Percentiles rank a stretch among this genome's conserved stretches.
These are phyloP conservation scores for Exophiala dermatitidis DNA, from an alignment of 2,329 filamentous ascomycete genomes.

Conservation along the genomic window DNA sequence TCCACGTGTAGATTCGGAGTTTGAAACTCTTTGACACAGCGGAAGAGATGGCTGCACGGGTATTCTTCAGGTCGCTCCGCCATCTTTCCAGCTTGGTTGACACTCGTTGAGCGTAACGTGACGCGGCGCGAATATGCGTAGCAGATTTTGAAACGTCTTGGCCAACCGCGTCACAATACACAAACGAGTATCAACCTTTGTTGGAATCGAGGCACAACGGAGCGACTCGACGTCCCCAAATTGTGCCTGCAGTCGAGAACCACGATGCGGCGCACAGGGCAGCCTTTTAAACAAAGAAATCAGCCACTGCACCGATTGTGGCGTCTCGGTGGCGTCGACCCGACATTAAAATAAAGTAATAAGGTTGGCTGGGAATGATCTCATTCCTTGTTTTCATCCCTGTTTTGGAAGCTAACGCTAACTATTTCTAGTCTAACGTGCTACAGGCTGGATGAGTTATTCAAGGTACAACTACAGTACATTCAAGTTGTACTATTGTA, in stretches of 20 bases:
- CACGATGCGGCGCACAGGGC: slow-evolving; percentile 1
- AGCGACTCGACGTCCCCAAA: slow-evolving; percentile 14
- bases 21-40: slow-evolving; percentile 13
- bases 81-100: slow-evolving; percentile 12
- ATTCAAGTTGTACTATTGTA: too few relatives aligned
- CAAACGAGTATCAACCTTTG: background rate
- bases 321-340: slow-evolving; percentile 1
- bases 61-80: slow-evolving; percentile 16
- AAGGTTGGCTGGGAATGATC: background rate
- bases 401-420: background rate
- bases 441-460: background rate
- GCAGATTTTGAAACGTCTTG: background rate
- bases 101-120: slow-evolving; percentile 6
- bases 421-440: background rate
- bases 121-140: background rate
- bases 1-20: slow-evolving; percentile 10
- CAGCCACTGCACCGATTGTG: slow-evolving; percentile 3
- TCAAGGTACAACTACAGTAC: too few relatives aligned
- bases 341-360: background rate
- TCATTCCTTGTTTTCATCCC: slow-evolving; percentile 17
- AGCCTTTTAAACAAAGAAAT: slow-evolving; percentile 9
- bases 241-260: slow-evolving; percentile 16
- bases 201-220: slow-evolving; percentile 19
- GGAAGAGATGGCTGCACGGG: slow-evolving; percentile 7
- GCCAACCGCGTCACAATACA: background rate